Percentiles rank a stretch among this genome's conserved stretches.
These are phyloP conservation scores for Terana coerulea DNA, from an alignment of 768 basidiomycete genomes.

Conservation along the genomic window DNA sequence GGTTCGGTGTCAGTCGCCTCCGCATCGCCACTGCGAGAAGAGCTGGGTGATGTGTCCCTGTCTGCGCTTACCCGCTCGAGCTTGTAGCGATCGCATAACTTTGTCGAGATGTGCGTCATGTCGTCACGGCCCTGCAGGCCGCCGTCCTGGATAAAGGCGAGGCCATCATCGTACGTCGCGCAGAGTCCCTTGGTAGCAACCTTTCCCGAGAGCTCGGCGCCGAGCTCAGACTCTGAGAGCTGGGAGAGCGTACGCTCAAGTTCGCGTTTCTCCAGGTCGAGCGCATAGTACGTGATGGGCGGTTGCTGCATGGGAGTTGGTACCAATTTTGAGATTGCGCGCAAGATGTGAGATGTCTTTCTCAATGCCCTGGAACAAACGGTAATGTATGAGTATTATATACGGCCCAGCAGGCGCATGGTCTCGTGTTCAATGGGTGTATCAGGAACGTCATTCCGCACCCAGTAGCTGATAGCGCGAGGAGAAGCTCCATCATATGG, in stretches of 20 bases:
- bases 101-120: conserved; percentile 11
- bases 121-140: conserved; percentile 39
- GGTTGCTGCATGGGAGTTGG: conserved; percentile 31
- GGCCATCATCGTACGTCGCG: conserved; percentile 88
- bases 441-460: no score
- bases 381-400: background rate
- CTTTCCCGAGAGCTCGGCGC: conserved; percentile 59
- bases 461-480: background rate
- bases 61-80: conserved; percentile 6
- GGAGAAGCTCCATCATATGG: no score
- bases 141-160: conserved; percentile 72
- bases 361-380: conserved; percentile 59
- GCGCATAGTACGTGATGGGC: conserved; percentile 82
- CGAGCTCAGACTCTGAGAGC: conserved; percentile 62
- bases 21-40: conserved; percentile 9
- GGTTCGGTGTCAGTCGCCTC: no score
- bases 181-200: conserved; percentile 81
- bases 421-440: background rate
- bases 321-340: conserved; percentile 59
- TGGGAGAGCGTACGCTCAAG: conserved; percentile 73
- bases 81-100: conserved; percentile 14
- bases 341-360: conserved; percentile 84
- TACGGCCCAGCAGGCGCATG: background rate
- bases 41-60: conserved; percentile 37
- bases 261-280: conserved; percentile 88